Percentiles rank a stretch among this genome's conserved stretches.
Conservation (phyloP, 345 rosid species). For the Mallotus nudiflorus region DNA sequence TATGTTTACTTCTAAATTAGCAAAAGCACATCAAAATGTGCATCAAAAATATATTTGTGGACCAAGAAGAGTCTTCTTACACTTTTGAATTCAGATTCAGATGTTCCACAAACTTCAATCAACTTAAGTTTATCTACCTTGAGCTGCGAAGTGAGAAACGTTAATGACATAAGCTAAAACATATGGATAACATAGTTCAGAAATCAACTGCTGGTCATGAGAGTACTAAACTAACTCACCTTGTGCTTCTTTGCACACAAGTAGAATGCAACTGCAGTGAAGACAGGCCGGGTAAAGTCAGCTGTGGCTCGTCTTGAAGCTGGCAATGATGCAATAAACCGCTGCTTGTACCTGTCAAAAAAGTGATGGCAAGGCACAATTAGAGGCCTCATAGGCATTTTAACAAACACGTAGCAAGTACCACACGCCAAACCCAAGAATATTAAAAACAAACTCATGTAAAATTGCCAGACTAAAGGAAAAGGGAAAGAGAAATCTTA, state of each 20-base stretch:
- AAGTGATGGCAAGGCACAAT: too few relatives aligned
- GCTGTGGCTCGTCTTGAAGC: slow-evolving; percentile 66
- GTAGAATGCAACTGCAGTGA: slow-evolving; percentile 88
- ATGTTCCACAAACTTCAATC: slow-evolving; percentile 89
- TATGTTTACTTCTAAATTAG: slow-evolving; percentile 1
- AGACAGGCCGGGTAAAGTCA: slow-evolving; percentile 77
- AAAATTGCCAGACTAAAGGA: background rate
- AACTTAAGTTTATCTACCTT: slow-evolving; percentile 77
- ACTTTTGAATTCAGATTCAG: slow-evolving; percentile 77
- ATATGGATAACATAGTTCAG: background rate
- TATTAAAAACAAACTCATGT: background rate
- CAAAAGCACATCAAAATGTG: background rate
- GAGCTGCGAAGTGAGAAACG: slow-evolving; percentile 48
- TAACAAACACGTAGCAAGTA: slow-evolving; percentile 37
- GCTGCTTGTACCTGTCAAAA: slow-evolving; percentile 61
- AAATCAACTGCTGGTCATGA: slow-evolving; percentile 3
- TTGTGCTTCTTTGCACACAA: slow-evolving; percentile 78
- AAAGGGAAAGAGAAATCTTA: slow-evolving; percentile 38
- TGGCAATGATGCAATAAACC: slow-evolving; percentile 77
- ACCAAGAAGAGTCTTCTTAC: slow-evolving; percentile 44
- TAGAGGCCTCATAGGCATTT: slow-evolving; percentile 35
- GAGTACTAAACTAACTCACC: slow-evolving; percentile 31
- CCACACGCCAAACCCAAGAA: too few relatives aligned
- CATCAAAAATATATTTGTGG: background rate
- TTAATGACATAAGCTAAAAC: background rate